Conservation (phyloP, 148 eudicot genomes). For the Dianthus caryophyllus region DNA sequence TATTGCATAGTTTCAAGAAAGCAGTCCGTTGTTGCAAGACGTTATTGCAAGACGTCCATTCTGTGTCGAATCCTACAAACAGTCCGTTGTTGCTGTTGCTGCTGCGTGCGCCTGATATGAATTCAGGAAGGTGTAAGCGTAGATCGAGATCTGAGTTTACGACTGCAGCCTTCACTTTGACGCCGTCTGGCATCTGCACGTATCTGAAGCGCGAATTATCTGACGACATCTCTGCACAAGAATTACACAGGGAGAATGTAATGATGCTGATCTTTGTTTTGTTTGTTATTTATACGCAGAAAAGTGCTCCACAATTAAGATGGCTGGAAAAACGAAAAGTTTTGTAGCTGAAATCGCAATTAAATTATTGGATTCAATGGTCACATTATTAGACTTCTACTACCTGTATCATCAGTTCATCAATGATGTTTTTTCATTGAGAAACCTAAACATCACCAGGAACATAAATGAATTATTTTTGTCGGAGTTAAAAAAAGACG, state of each 20-base stretch:
- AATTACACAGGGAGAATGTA: no score
- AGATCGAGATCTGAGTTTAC: neutral
- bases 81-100: no score
- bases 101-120: neutral
- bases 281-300: neutral
- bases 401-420: neutral
- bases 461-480: no score
- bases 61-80: constrained; percentile 9
- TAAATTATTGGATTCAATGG: neutral
- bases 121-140: neutral
- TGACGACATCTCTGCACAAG: constrained; percentile 8
- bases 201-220: neutral
- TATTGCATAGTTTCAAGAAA: neutral
- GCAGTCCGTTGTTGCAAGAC: no score
- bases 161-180: neutral
- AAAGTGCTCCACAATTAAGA: neutral
- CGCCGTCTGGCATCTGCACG: neutral
- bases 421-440: neutral
- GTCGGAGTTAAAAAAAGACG: no score
- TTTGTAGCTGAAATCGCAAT: neutral
- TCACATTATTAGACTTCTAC: neutral
- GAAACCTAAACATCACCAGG: neutral
- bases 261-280: no score
- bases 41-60: neutral
- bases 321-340: neutral